Base-by-base conservation (phyloP, 805 yeast genomes). In the Candida schatavii region DNA sequence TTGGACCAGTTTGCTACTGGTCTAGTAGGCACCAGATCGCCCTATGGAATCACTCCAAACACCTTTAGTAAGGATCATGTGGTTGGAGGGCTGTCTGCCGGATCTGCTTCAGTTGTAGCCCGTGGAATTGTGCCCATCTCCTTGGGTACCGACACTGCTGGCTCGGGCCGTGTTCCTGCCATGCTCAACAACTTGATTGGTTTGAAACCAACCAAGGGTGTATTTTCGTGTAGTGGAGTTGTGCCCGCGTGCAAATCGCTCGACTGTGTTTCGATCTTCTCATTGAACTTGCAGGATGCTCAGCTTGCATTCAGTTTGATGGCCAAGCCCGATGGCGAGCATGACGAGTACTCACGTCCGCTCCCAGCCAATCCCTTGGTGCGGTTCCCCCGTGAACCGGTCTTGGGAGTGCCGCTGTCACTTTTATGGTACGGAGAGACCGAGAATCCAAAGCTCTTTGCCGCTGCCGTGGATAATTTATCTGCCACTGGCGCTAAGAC, bases 1-100 rank as follows among this genome's bases (percentile, higher is more conserved):
- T 71, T 91, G 62, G 99, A 91, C 62, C 99, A 91, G 64, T 91
- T 91, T 66, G 98, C 98, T 10, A 93, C 99, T 2, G 99, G 99
- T 29, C 74, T 91, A 44, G 98, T 91, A 2, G 99, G 99, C 34
- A 83, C 88, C 25, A 77, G 99, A 56, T 86, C 96, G 5, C 98
- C 99, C 1, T 91, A 91, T 59, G 99, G 99, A 10, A 77, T 81
- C 51, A 85, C 96, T 4, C 81, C 88, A 29, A 83, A 84, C 62
- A 82, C 91, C 1, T 88, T 91, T 62, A 72, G 84, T 50, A 67
- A 72, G 38, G 71, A 80, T 37, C 89, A 89, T 57, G 97, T 91
- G 14, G 78, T 89, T 42, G 99, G 99, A 39, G 99, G 99, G 23
- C 88, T 97, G 2, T 84, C 95, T 29, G 89, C 97, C 0, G 99